Evolutionary conservation across 169 alveolate species (phyloP), one percentile per base, ranked within the genome.

Genomic region (Plasmodium relictum): DNA sequence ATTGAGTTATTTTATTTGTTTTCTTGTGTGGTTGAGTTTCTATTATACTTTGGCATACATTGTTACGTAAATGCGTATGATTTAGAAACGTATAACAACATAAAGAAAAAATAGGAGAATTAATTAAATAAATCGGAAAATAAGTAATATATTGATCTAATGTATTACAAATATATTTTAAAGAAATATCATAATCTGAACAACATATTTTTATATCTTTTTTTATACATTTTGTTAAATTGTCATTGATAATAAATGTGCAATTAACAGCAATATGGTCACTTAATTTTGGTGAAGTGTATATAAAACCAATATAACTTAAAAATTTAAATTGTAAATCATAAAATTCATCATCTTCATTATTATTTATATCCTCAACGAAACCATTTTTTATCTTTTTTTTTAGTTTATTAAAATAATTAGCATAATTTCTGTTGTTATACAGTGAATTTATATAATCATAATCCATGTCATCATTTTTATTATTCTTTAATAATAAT

Each of bases 261-360:
- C 91, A 83, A 18, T 83, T 83, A 16, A 83, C 86, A 18, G 91
- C 91, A 20, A 83, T 83, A 45, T 83, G 91, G 31, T 83, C 91
- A 45, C 91, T 83, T 22, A 83, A 14, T 16, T 58, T 52, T 22
- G 91, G 91, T 18, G 85, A 69, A 14, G 91, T 83, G 48, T 83
- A 83, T 16, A 83, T 83, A 41, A 83, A 83, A 31, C 91, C 91
- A n/a, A 83, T 83, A 44, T 69, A 83, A 83, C 86, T 83, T 68
- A 48, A 62, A 45, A 83, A 18, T 26, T 62, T 66, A 70, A 83
- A 83, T 31, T 83, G 91, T 61, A 70, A 66, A 7, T 69, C 39
- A 61, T 68, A 83, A n/a, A 66, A 9, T 18, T 83, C 91, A 6
- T 16, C 65, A 50, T 83, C 91, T 9, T 54, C 7, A 31, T 6